Percentiles rank a stretch among this genome's conserved stretches.
phyloP scores from a whole-genome alignment of 257 asterid genomes.

The Solanum commersonii region DNA sequence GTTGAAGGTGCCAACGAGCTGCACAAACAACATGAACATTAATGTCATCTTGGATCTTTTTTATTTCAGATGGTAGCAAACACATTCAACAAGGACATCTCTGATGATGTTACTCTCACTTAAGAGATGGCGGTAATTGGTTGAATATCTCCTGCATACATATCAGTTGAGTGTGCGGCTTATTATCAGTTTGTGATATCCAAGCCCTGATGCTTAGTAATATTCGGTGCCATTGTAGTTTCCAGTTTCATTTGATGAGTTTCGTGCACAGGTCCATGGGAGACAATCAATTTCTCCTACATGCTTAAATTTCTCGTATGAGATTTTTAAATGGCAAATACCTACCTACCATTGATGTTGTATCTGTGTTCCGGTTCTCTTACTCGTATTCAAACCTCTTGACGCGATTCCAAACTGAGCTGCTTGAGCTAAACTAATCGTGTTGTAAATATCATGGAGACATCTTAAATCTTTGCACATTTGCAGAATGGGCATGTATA shows the following conservation, averaged over 20 bases:
- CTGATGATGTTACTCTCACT: background rate
- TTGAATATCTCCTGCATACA: background rate
- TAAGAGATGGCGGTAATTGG: background rate
- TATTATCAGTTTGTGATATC: background rate
- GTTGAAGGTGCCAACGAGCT: slow-evolving; percentile 33
- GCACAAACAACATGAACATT: slow-evolving; percentile 15
- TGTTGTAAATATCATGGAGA: too few relatives aligned
- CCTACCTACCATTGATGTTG: background rate
- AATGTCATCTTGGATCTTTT: background rate
- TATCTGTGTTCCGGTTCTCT: background rate
- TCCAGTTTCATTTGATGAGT: background rate
- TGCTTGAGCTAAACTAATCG: background rate
- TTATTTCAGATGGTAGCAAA: background rate
- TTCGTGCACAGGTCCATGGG: background rate
- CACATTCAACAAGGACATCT: background rate
- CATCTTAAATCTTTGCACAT: background rate
- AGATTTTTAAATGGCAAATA: background rate
- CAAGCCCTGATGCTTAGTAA: background rate
- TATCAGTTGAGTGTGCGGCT: background rate
- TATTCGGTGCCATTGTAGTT: background rate
- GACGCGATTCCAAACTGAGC: background rate
- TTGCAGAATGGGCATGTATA: too few relatives aligned
- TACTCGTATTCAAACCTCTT: background rate
- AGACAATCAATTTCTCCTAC: background rate
- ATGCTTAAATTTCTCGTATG: background rate